Conservation (phyloP, 73 alveolate genomes). For the Paramecium tetraurelia region DNA sequence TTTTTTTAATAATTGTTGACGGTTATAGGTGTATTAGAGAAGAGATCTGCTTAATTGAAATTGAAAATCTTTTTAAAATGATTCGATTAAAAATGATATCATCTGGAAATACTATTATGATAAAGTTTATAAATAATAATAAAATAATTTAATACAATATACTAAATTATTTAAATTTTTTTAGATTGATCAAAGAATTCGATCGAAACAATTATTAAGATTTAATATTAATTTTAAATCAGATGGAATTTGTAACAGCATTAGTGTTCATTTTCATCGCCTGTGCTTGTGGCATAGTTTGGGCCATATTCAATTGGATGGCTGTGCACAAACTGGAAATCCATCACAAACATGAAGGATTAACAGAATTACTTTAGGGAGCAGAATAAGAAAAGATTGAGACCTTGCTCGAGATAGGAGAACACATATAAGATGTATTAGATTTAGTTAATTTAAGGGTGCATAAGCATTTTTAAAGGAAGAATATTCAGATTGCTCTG, state of each 20-base stretch:
- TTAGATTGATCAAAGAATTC: neutral
- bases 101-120: neutral
- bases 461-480: slow-evolving; percentile 78
- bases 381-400: slow-evolving; percentile 56
- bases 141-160: neutral
- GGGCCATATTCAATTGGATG: slow-evolving; percentile 55
- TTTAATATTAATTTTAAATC: neutral
- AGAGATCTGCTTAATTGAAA: neutral
- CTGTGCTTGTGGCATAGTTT: slow-evolving; percentile 32
- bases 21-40: neutral
- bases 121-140: neutral
- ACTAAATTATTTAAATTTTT: neutral
- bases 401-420: slow-evolving; percentile 24
- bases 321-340: slow-evolving; percentile 37
- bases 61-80: neutral
- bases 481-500: slow-evolving; percentile 74
- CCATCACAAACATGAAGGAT: neutral
- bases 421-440: slow-evolving; percentile 34
- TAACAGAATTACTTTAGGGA: slow-evolving; percentile 41
- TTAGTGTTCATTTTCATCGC: slow-evolving; percentile 34
- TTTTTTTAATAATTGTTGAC: neutral
- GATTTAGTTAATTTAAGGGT: slow-evolving; percentile 58
- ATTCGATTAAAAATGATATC: neutral
- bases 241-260: slow-evolving; percentile 49
- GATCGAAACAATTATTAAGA: neutral